phyloP scores from a whole-genome alignment of 2,329 filamentous ascomycete genomes.

The Eutypa lata region DNA sequence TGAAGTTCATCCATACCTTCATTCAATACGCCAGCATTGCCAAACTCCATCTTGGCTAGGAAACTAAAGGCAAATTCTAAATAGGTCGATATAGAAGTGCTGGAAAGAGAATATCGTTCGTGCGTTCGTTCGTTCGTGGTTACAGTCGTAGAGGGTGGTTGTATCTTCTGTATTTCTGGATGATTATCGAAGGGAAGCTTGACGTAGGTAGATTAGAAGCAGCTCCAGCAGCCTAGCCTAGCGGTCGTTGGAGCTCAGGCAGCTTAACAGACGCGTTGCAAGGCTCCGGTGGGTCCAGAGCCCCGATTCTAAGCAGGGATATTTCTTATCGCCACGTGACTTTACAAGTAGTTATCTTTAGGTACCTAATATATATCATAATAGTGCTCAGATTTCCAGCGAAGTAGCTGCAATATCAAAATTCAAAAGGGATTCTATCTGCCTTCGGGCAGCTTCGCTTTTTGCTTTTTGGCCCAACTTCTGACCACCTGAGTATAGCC shows the following conservation, averaged over 20 bases:
- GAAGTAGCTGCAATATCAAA: too few species aligned
- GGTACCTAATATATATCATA: too few species aligned
- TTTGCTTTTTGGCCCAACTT: too few species aligned
- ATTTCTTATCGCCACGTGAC: background rate
- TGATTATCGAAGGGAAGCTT: background rate
- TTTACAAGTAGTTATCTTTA: too few species aligned
- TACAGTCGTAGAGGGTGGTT: background rate
- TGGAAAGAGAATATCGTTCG: background rate
- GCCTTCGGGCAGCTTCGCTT: too few species aligned
- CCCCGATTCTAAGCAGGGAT: background rate
- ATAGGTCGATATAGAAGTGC: background rate
- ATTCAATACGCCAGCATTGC: constrained; percentile 58
- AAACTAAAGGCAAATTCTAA: background rate
- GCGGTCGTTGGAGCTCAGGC: constrained; percentile 6
- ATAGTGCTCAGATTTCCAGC: too few species aligned
- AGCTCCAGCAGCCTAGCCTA: constrained; percentile 2
- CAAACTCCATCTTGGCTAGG: constrained; percentile 56
- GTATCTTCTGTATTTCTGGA: background rate
- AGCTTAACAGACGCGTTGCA: constrained; percentile 8
- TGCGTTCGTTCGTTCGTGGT: background rate
- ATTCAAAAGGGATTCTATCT: background rate
- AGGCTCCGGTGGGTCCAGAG: background rate
- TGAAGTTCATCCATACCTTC: constrained; percentile 47
- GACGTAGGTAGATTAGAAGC: background rate
- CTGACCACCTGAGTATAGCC: too few species aligned